Evolutionary conservation across 2,329 filamentous ascomycete species (phyloP), one percentile per base, ranked within the genome.

Genomic region (Coniosporium tulheliwenetii): DNA sequence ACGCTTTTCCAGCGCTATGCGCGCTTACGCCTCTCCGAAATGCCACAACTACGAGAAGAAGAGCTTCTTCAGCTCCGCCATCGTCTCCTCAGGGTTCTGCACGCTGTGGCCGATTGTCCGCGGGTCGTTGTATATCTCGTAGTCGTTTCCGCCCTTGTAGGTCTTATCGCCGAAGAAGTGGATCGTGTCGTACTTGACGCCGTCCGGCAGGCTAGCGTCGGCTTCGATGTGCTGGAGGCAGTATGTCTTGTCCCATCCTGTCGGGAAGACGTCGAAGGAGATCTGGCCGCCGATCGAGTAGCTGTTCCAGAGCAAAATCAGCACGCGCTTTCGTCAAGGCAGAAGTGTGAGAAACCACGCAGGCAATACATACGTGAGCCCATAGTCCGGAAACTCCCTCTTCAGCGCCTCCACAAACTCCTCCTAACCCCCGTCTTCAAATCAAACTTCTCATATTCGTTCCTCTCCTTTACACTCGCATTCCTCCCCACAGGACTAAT

Each of bases 141-240:
- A 89, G 64, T 98, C 91, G 61, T 96, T 98, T 46, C 91, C 91
- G 47, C 91, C 89, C 60, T 79, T 64, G 57, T 77, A 79, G 19
- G 84, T 84, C 79, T 96, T 98, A 72, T 98, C 91, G 49, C 91
- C 91, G 55, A 96, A 98, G 74, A 96, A 96, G 70, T 96, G 91
- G 51, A 96, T 81, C 36, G 75, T 89, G 50, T 77, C 84, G 70
- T 89, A 96, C 16, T 78, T 66, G 47, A 93, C 68, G 46, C 81
- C 79, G 16, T 29, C 16, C 34, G 73, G 69, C 59, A 61, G 49
- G 13, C 63, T 58, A 53, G 81, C 79, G 61, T 95, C 87, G 47
- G 73, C 73, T 66, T 91, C 85, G 46, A 96, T 69, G 63, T 95
- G 87, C 52, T 75, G 70, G 50, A 96, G 71, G 67, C 87, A 95